phyloP scores from a whole-genome alignment of 2,329 filamentous ascomycete genomes.

The Penicillium sp. region DNA sequence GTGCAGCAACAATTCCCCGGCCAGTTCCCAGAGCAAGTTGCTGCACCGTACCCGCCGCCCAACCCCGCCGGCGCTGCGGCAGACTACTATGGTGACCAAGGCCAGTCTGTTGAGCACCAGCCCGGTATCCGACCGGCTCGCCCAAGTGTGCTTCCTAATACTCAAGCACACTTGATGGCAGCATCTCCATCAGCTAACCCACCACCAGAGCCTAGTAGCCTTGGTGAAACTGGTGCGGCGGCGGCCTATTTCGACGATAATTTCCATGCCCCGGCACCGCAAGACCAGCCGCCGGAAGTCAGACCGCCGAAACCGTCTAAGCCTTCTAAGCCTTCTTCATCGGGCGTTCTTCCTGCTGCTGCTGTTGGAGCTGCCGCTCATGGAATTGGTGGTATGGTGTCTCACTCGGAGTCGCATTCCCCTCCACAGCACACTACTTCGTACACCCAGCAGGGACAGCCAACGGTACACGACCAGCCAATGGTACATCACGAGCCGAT shows the following conservation, averaged over 20 bases:
- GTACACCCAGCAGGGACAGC: slow-evolving; percentile 7
- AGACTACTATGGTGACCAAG: slow-evolving; percentile 56
- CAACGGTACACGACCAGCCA: neutral
- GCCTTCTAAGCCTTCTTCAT: slow-evolving; percentile 22
- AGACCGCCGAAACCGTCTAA: slow-evolving; percentile 26
- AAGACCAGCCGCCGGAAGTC: slow-evolving; percentile 11
- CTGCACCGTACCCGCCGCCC: slow-evolving; percentile 41
- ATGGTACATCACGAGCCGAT: neutral
- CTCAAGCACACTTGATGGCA: slow-evolving; percentile 49
- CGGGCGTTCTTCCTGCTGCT: slow-evolving; percentile 25
- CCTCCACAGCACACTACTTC: slow-evolving; percentile 12
- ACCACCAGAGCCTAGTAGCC: slow-evolving; percentile 50
- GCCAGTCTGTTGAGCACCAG: slow-evolving; percentile 51
- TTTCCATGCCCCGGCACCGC: slow-evolving; percentile 11
- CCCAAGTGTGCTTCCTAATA: slow-evolving; percentile 47
- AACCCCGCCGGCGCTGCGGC: slow-evolving; percentile 48
- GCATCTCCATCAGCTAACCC: slow-evolving; percentile 46
- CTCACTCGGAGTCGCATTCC: slow-evolving; percentile 18
- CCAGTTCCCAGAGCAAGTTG: slow-evolving; percentile 43
- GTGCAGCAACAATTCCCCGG: slow-evolving; percentile 52
- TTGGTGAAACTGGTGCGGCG: slow-evolving; percentile 42
- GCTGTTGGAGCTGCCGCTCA: slow-evolving; percentile 32
- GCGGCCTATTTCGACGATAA: slow-evolving; percentile 46
- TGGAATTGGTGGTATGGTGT: slow-evolving; percentile 33
- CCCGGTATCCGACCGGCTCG: slow-evolving; percentile 51